Base-by-base conservation (phyloP, 306 rosid genomes). In the Phaseolus lunatus region DNA sequence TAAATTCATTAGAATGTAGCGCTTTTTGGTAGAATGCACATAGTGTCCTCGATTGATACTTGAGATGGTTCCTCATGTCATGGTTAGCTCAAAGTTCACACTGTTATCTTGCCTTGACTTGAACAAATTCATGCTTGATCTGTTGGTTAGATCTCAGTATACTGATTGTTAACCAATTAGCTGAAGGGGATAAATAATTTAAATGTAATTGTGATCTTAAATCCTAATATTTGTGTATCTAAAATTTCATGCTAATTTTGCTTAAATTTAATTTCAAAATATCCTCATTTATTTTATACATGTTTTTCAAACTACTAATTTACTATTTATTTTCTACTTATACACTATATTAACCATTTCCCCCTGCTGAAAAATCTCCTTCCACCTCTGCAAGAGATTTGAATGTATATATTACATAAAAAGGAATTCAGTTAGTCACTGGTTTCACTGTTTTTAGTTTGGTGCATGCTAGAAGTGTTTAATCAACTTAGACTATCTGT, bases 381-480 rank as follows among this genome's bases (percentile, higher is more conserved):
- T 70, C 47, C 24, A 57, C 39, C 6, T 19, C 33, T 10, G 13
- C 12, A 11, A 37, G 71, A 44, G 33, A 37, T 41, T 53, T 35
- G 9, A 23, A 29, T 9, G 44, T 57, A 52, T 52, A 41, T 29
- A 33, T 59, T 68, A 44, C 37, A 48, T 1, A 37, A 23, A 33
- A 29, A 31, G 12, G 49, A 57, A 58, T 64, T 44, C 29, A 24
- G 73, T 72, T 47, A 29, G 71, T 77, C 24, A 19, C 14, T 22
- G 37, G 54, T 52, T 41, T 61, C 33, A 61, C 6, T 66, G 24
- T 65, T 54, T n/a, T 27, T 56, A 70, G 33, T 33, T 47, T 22
- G 50, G 76, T 56, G 19, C 12, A 53, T 70, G 49, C n/a, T 61
- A 27, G 33, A 75, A 70, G 64, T 78, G 45, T 57, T 62, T 37